phyloP scores from a whole-genome alignment of 805 yeast genomes.

The Yarrowia deformans region DNA sequence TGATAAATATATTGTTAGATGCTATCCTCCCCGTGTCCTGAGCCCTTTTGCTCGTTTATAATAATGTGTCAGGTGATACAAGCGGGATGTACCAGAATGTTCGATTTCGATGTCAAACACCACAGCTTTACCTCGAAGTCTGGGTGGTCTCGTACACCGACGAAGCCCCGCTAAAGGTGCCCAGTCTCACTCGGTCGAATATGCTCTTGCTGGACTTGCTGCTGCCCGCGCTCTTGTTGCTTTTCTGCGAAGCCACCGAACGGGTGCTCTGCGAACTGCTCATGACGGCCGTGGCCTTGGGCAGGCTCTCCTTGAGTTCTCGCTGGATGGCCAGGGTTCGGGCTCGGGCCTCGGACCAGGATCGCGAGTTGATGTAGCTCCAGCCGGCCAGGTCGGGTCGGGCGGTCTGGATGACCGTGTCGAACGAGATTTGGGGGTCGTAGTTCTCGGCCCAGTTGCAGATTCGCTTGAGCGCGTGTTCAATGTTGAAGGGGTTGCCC shows the following conservation, averaged over 20 bases:
- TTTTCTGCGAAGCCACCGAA: conserved; percentile 21
- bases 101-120: too few species aligned
- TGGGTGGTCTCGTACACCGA: conserved; percentile 32
- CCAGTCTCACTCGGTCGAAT: conserved; percentile 27
- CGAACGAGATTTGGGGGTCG: conserved; percentile 36
- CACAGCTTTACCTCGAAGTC: conserved; percentile 2
- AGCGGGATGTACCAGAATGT: not conserved
- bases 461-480: conserved; percentile 38
- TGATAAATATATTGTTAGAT: conserved; percentile 34
- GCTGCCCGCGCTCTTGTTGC: conserved; percentile 23
- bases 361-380: conserved; percentile 37
- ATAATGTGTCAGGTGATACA: conserved; percentile 15
- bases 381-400: conserved; percentile 33
- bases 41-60: conserved; percentile 25
- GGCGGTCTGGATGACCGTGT: conserved; percentile 23
- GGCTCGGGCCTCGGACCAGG: conserved; percentile 37
- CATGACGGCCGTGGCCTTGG: conserved; percentile 18
- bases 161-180: conserved; percentile 20
- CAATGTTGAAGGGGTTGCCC: conserved; percentile 38
- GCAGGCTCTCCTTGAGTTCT: conserved; percentile 34
- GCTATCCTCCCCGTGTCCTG: conserved; percentile 17
- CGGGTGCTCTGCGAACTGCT: conserved; percentile 23
- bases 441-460: conserved; percentile 39
- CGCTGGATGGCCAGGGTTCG: conserved; percentile 38
- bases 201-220: conserved; percentile 29